Base-by-base conservation (phyloP, 2,329 filamentous ascomycete genomes). In the Calonectria fujianensis region DNA sequence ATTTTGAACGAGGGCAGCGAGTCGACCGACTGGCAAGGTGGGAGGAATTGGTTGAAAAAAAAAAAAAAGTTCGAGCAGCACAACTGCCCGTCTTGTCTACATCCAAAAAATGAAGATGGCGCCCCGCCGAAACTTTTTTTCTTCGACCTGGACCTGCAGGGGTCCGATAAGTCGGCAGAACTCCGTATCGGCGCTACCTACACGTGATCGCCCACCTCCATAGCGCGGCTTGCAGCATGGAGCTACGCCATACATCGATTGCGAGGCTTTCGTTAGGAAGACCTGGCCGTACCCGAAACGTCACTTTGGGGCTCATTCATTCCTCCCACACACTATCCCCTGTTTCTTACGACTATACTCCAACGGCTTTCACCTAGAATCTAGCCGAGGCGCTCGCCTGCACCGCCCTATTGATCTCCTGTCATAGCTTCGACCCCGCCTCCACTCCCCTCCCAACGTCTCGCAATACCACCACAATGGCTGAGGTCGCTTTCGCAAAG, bases 401-500 rank as follows among this genome's bases (percentile, higher is more conserved):
- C 71, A 16, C 37, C 48, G 69, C 48, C 20, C 24, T 57, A 20
- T 39, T 52, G n/a, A 20, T 16, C 20, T 51, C 63, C 63, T 51
- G 39, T 45, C 48, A 68, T 48, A 70, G 76, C 35, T 73, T 74
- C 79, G 39, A 65, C 80, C 80, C 79, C 77, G 73, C 79, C 79
- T 77, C 75, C 52, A 50, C 78, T 66, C 51, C 48, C 52, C 75
- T 32, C 29, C 45, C 20, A 39, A 50, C 39, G 48, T 45, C 57
- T 64, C 45, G 31, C 66, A 66, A 50, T 29, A 73, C 69, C 69
- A 77, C 48, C 20, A 83, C 74, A 78, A 96, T 96, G 94, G 90
- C 94, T n/a, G 96, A 98, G 90, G 86, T 96, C 75, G 88, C 92
- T 66, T 98, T 98, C 85, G 94, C 95, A 80, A 95, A 94, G 86